phyloP scores from a whole-genome alignment of 2,329 filamentous ascomycete species.

The Aspergillus japonicus region DNA sequence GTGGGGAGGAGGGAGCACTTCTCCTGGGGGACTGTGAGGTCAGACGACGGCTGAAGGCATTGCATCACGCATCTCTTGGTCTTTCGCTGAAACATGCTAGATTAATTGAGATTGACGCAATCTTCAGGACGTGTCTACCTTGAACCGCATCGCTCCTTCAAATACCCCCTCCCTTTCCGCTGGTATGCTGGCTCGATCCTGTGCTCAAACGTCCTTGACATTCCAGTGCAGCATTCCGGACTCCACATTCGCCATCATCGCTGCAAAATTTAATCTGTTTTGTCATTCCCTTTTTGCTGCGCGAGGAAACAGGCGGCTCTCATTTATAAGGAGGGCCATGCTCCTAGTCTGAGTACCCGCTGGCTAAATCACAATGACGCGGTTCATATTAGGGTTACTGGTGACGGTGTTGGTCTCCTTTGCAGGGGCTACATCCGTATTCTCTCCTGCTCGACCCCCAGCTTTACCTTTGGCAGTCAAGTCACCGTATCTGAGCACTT shows the following conservation, averaged over 20 bases:
- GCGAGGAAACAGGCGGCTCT: conserved; percentile 14
- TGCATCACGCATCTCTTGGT: conserved; percentile 13
- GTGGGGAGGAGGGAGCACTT: conserved; percentile 12
- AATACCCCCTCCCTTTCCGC: conserved; percentile 9
- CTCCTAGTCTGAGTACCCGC: conserved; percentile 19
- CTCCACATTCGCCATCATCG: conserved; percentile 12
- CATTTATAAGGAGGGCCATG: conserved; percentile 16
- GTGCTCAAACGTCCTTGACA: conserved; percentile 30
- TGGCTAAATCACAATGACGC: conserved; percentile 30
- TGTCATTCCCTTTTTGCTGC: conserved; percentile 5
- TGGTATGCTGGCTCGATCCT: conserved; percentile 22
- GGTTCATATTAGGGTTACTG: conserved; percentile 25
- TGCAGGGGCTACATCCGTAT: conserved; percentile 50
- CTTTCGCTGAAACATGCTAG: conserved; percentile 10
- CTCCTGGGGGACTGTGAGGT: conserved; percentile 16
- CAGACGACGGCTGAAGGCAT: conserved; percentile 19
- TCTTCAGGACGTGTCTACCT: neutral
- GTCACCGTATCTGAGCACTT: conserved; percentile 72
- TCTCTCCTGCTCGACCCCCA: conserved; percentile 64
- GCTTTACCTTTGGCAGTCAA: conserved; percentile 71
- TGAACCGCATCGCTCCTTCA: conserved; percentile 6
- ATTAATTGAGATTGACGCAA: conserved; percentile 6
- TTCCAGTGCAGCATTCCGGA: conserved; percentile 30
- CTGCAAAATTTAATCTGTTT: conserved; percentile 1
- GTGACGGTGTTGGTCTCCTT: conserved; percentile 24